These are phyloP conservation scores for Meyerozyma athensensis DNA, from an alignment of 1,139 yeast species.

Conservation along the genomic window DNA sequence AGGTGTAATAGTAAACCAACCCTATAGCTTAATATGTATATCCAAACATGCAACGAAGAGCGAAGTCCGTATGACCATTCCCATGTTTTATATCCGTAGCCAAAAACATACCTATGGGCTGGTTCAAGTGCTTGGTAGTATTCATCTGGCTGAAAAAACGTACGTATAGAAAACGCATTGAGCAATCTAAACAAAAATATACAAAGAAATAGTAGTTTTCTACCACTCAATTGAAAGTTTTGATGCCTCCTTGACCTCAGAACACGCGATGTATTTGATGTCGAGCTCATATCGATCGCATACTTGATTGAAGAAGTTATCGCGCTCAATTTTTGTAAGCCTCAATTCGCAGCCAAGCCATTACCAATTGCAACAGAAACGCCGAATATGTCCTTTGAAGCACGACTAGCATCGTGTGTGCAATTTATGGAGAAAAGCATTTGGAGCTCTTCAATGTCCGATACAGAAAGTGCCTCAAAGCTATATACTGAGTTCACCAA, in stretches of 20 bases:
- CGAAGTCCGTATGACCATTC: conserved; percentile 82
- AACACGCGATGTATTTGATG: too few species aligned
- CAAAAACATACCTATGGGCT: conserved; percentile 70
- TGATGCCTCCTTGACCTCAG: too few species aligned
- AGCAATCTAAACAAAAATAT: conserved; percentile 36
- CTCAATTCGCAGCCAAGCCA: neutral
- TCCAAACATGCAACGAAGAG: conserved; percentile 73
- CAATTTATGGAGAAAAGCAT: neutral
- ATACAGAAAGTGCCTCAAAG: conserved; percentile 13
- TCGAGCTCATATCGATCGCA: too few species aligned
- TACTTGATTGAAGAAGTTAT: too few species aligned
- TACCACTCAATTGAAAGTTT: too few species aligned
- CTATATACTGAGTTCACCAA: conserved; percentile 23
- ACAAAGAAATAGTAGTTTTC: neutral
- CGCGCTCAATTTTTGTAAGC: neutral
- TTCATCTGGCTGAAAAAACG: conserved; percentile 96
- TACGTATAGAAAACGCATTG: conserved; percentile 59
- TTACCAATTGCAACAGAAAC: neutral
- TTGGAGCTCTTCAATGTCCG: neutral
- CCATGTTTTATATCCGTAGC: conserved; percentile 89
- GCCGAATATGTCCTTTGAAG: conserved; percentile 2
- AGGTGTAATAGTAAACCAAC: conserved; percentile 12
- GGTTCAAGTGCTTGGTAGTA: conserved; percentile 92
- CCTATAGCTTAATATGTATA: conserved; percentile 49
- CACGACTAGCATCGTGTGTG: neutral